A percentile compares a stretch with the other conserved stretches of the same genome.
Evolutionary conservation across 2,329 filamentous ascomycete species (phyloP).

Genomic region (Fusarium denticulatum): DNA sequence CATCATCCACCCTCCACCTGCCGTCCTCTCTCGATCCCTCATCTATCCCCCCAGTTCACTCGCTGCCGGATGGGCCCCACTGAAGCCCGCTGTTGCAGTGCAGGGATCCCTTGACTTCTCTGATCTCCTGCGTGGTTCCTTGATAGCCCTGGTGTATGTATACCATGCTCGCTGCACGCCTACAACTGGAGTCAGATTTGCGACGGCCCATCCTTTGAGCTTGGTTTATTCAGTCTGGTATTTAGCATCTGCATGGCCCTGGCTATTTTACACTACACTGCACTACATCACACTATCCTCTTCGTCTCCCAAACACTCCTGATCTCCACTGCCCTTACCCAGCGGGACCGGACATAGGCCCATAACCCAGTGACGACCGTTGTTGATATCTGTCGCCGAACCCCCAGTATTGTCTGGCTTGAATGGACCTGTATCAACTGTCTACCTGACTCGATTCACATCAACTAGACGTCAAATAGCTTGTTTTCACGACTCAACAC

Average conservation of each 20-base stretch:
- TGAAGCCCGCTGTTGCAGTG: constrained; percentile 37
- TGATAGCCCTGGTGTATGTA: constrained; percentile 35
- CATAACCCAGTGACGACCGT: constrained; percentile 15
- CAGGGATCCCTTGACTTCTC: constrained; percentile 35
- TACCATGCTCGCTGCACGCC: constrained; percentile 38
- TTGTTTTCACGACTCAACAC: constrained; percentile 16
- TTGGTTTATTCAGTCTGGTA: constrained; percentile 18
- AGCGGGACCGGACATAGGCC: constrained; percentile 23
- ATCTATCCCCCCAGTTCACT: constrained; percentile 18
- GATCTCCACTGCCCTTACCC: constrained; percentile 32
- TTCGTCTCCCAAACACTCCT: constrained; percentile 10
- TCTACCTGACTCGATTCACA: constrained; percentile 31
- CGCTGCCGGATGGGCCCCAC: constrained; percentile 39
- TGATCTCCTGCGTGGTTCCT: constrained; percentile 42
- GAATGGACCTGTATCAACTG: constrained; percentile 5
- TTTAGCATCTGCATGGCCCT: constrained; percentile 37
- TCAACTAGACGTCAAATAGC: constrained; percentile 19
- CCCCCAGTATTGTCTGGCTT: constrained; percentile 17
- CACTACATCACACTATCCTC: background rate
- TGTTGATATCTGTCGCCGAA: constrained; percentile 34
- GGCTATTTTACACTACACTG: constrained; percentile 14
- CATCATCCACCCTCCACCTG: constrained; percentile 16
- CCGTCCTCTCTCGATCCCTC: constrained; percentile 20
- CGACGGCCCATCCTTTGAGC: constrained; percentile 26
- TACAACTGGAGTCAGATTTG: constrained; percentile 41